Base-by-base conservation (phyloP, 2,329 filamentous ascomycete genomes). In the Onygena corvina region DNA sequence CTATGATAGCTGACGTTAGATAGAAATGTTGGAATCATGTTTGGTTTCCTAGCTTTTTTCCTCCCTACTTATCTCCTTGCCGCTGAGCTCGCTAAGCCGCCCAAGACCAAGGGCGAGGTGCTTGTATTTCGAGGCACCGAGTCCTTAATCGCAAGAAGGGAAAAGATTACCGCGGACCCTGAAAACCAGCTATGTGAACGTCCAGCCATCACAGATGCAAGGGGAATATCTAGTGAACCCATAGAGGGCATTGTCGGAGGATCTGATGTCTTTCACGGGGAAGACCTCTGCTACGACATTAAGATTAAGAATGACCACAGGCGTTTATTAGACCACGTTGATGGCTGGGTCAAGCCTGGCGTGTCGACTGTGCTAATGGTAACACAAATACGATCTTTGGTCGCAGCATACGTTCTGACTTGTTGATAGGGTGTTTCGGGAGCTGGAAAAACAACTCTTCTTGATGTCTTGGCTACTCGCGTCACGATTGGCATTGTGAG, bases 341-440 rank as follows among this genome's bases (percentile, higher is more conserved):
- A 93, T 60, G 89, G 89, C 33, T 94, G 86, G 85, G 87, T 94
- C 53, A 92, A 93, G 67, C 89, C 89, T 2, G 89, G 89, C 52
- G 94, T 86, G 9, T 66, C 93, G 47, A 94, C 88, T 9, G 88
- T 86, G 29, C 73, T 94, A 1, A 94, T 94, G 87, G 85, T 63
- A 57, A 55, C 52, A 29, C 27, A 29, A 29, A 11, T 11, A 5
- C 27, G 11, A 11, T 29, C 27, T 11, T 11, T 5, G 11, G 5
- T 29, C 27, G 4, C 11, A 29, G 11, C 4, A 11, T 11, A 29
- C 4, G 27, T 11, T 5, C 27, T 59, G 65, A 51, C 50, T 47
- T 1, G 45, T 57, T 23, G 14, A n/a, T 48, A 71, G 68, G 76
- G 87, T 69, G 86, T 89, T 6, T 88, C 84, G 25, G 88, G 89